Evolutionary conservation across 2,329 filamentous ascomycete genomes (phyloP).

Genomic region (Colletotrichum sp.): DNA sequence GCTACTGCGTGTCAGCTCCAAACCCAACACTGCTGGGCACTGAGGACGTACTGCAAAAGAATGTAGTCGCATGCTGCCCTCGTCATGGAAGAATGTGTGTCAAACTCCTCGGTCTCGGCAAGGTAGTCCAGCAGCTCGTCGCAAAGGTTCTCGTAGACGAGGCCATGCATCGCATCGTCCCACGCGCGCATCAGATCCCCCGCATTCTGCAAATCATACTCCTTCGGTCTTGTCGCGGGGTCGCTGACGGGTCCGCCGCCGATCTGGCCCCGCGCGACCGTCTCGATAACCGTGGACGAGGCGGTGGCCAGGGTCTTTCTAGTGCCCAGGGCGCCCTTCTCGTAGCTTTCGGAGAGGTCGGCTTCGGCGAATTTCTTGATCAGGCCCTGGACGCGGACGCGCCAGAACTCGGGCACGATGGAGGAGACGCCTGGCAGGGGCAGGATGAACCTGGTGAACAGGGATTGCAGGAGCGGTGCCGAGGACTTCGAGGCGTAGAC

Average conservation of each 20-base stretch:
- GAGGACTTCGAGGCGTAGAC: slow-evolving; percentile 44
- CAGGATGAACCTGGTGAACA: slow-evolving; percentile 70
- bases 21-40: background rate
- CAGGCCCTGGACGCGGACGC: slow-evolving; percentile 62
- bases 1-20: slow-evolving; percentile 41
- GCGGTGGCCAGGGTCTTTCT: slow-evolving; percentile 79
- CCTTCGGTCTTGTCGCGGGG: slow-evolving; percentile 20
- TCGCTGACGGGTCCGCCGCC: slow-evolving; percentile 57
- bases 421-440: slow-evolving; percentile 70
- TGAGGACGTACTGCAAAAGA: slow-evolving; percentile 67
- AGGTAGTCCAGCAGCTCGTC: slow-evolving; percentile 69
- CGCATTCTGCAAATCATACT: slow-evolving; percentile 65
- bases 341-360: slow-evolving; percentile 81
- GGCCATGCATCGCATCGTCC: slow-evolving; percentile 68
- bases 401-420: slow-evolving; percentile 70
- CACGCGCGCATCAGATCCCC: slow-evolving; percentile 68
- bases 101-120: slow-evolving; percentile 65
- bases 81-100: slow-evolving; percentile 66
- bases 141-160: slow-evolving; percentile 72
- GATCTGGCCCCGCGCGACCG: slow-evolving; percentile 68
- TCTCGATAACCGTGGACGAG: slow-evolving; percentile 72
- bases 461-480: slow-evolving; percentile 70
- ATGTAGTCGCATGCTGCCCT: slow-evolving; percentile 70
- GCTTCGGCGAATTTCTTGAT: slow-evolving; percentile 68
- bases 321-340: slow-evolving; percentile 77